Base-by-base conservation (phyloP, 2,329 filamentous ascomycete genomes). In the Ilyonectria mors-panacis region DNA sequence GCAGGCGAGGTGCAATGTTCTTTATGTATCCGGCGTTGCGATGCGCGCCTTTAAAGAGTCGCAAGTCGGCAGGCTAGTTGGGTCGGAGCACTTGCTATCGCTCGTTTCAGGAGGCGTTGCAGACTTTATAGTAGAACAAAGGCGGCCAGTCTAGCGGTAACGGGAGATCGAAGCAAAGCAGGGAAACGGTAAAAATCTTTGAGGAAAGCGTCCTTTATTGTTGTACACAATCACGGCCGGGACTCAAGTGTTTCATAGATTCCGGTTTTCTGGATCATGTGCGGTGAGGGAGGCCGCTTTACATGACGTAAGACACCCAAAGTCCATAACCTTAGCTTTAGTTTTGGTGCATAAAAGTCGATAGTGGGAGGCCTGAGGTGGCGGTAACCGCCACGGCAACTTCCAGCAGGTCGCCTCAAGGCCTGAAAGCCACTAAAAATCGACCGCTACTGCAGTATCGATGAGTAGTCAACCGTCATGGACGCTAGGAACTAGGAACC, bases 41-140 rank as follows among this genome's bases (percentile, higher is more conserved):
- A 47, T 23, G 56, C 44, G 37, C 21, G 55, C 39, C 30, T 56
- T 45, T 26, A 60, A 65, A n/a, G 55, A 51, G 81, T 74, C 70
- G 65, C 59, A 42, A 47, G 58, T 60, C 67, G 9, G 13, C 2
- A 37, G 30, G 33, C 39, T 44, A 66, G 73, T 70, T 73, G 67
- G 70, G 51, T 26, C 59, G 44, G 57, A 58, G 54, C 50, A 58
- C 47, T 68, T 70, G 71, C 47, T 51, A 45, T 67, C 37, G 70
- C 61, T 50, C 69, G 73, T 76, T 75, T 75, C 70, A 72, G 68
- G 61, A 77, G 60, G 65, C 74, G 75, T 72, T 63, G 53, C 37
- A 30, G 55, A 30, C 60, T 64, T 61, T 12, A 15, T 12, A 26
- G 58, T 30, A 62, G 66, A 71, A 69, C 56, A 69, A 70, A 62